Evolutionary conservation across 2,329 filamentous ascomycete species (phyloP).

Genomic region (Boeremia exigua): DNA sequence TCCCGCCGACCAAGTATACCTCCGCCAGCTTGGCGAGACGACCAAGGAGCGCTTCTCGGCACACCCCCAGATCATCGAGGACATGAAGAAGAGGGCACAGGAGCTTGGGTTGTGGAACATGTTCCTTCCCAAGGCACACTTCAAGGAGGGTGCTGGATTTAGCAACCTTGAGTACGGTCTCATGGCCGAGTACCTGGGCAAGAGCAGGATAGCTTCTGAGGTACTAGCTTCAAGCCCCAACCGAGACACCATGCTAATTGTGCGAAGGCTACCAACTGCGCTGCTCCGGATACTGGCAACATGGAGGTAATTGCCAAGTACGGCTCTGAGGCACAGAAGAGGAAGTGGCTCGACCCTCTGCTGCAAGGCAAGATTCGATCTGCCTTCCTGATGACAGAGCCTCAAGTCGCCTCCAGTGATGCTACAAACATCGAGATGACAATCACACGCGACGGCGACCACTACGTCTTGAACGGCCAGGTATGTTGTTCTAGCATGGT

Average conservation of each 20-base stretch:
- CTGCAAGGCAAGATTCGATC: constrained; percentile 85
- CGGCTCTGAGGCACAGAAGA: constrained; percentile 83
- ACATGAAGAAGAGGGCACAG: constrained; percentile 83
- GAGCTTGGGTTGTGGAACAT: constrained; percentile 95
- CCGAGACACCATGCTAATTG: constrained; percentile 6
- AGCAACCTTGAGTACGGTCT: constrained; percentile 95
- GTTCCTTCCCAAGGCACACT: constrained; percentile 94
- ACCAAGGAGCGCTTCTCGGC: constrained; percentile 73
- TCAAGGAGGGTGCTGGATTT: constrained; percentile 93
- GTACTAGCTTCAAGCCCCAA: constrained; percentile 1
- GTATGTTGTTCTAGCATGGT: constrained; percentile 52
- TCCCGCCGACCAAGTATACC: constrained; percentile 77
- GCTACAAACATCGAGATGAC: constrained; percentile 89
- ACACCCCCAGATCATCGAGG: constrained; percentile 83
- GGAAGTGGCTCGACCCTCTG: constrained; percentile 79
- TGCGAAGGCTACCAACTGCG: constrained; percentile 75
- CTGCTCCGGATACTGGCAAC: constrained; percentile 91
- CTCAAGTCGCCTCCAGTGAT: constrained; percentile 85
- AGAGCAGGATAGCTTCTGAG: constrained; percentile 72
- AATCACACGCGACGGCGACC: constrained; percentile 81
- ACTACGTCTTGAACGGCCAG: constrained; percentile 89
- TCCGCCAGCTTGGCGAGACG: constrained; percentile 79
- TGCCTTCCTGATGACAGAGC: constrained; percentile 94
- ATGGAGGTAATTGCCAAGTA: constrained; percentile 96
- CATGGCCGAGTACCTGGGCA: constrained; percentile 95